These are phyloP conservation scores for Curvularia spicifera DNA, from an alignment of 2,329 filamentous ascomycete species.

Conservation along the genomic window DNA sequence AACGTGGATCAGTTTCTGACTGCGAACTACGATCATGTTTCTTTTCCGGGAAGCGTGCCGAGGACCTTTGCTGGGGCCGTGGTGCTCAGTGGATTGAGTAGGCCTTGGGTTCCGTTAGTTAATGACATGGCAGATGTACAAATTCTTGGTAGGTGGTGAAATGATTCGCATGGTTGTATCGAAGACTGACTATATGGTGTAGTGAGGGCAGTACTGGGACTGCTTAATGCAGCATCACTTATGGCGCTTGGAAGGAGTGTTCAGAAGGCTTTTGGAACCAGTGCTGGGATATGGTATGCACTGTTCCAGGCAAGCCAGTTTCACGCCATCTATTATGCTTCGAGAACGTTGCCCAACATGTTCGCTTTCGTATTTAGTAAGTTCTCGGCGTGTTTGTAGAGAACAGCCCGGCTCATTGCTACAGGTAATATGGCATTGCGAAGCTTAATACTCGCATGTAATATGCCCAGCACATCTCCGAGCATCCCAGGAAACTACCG, in stretches of 20 bases:
- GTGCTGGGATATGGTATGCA: conserved; percentile 78
- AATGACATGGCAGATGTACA: conserved; percentile 64
- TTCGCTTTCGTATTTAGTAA: conserved; percentile 87
- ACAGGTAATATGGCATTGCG: conserved; percentile 70
- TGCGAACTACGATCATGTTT: conserved; percentile 81
- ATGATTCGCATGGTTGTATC: background rate
- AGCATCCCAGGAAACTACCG: conserved; percentile 60
- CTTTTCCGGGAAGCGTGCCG: conserved; percentile 89
- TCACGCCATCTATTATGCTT: conserved; percentile 91
- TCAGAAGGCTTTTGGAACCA: conserved; percentile 69
- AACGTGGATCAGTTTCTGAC: conserved; percentile 63
- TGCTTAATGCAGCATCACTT: conserved; percentile 74
- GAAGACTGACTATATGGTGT: conserved; percentile 10
- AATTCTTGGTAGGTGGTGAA: conserved; percentile 56
- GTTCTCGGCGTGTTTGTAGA: conserved; percentile 39
- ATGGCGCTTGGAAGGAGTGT: conserved; percentile 70
- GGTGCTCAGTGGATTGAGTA: conserved; percentile 73
- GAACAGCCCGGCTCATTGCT: background rate
- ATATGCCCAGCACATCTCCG: conserved; percentile 44
- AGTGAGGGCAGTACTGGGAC: conserved; percentile 79
- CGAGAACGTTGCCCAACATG: conserved; percentile 92
- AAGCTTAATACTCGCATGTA: conserved; percentile 57
- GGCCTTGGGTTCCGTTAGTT: conserved; percentile 67
- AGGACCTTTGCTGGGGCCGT: conserved; percentile 87
- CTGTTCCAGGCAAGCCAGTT: conserved; percentile 84